These are phyloP conservation scores for Schizopora paradoxa DNA, from an alignment of 1,284 basidiomycete genomes.

Conservation along the genomic window DNA sequence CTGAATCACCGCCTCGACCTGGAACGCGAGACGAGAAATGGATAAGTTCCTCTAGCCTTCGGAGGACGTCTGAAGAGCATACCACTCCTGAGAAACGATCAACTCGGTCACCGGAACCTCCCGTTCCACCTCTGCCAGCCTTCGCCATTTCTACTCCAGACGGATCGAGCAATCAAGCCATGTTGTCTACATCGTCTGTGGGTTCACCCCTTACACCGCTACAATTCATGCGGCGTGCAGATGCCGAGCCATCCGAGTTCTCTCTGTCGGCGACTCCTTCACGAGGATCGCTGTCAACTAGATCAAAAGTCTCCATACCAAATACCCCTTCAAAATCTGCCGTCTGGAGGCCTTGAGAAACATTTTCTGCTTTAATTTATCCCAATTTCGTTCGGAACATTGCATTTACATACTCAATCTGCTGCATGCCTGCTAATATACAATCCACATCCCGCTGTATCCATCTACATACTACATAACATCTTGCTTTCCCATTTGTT, in stretches of 20 bases:
- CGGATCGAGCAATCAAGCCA: slow-evolving; percentile 40
- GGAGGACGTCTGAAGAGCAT: slow-evolving; percentile 23
- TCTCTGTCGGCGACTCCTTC: slow-evolving; percentile 10
- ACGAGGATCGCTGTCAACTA: not conserved
- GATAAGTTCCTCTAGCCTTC: slow-evolving; percentile 55
- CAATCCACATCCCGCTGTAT: not conserved
- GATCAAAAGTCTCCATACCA: slow-evolving; percentile 6
- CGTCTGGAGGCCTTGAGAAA: slow-evolving; percentile 14
- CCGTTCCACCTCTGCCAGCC: slow-evolving; percentile 37
- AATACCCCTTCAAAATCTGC: slow-evolving; percentile 8
- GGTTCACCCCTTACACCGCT: slow-evolving; percentile 49
- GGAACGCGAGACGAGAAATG: slow-evolving; percentile 63
- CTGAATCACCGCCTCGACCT: slow-evolving; percentile 50
- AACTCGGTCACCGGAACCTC: slow-evolving; percentile 67
- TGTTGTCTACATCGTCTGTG: slow-evolving; percentile 40
- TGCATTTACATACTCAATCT: not conserved
- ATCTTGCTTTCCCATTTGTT: too few species aligned
- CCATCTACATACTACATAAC: too few species aligned
- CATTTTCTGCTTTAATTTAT: not conserved
- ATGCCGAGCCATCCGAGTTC: slow-evolving; percentile 30
- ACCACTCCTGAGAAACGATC: slow-evolving; percentile 35
- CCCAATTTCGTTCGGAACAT: not conserved
- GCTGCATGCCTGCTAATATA: not conserved
- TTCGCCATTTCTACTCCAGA: slow-evolving; percentile 46
- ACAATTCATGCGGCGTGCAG: slow-evolving; percentile 53